A percentile compares a stretch with the other conserved stretches of the same genome.
Evolutionary conservation across 2,329 filamentous ascomycete species (phyloP).

Genomic region (Elsinoe necatrix): DNA sequence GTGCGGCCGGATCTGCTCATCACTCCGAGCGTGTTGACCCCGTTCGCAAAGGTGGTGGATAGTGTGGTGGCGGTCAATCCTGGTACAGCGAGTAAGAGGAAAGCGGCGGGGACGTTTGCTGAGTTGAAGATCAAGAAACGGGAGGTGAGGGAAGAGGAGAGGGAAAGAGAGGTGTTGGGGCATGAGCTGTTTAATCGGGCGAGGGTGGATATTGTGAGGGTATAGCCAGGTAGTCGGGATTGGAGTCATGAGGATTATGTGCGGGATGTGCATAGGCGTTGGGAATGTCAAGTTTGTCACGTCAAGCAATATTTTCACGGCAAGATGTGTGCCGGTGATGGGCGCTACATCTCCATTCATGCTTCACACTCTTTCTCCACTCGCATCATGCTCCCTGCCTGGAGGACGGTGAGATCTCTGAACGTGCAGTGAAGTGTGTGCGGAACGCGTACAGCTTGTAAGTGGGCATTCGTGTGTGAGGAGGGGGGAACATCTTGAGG

Average conservation of each 20-base stretch:
- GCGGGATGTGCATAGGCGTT: not conserved
- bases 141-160: conserved; percentile 49
- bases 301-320: not conserved
- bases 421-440: no score
- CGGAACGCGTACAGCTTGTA: no score
- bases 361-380: no score
- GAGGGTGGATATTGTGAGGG: conserved; percentile 77
- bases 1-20: conserved; percentile 78
- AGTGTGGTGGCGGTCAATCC: conserved; percentile 87
- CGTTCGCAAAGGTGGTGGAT: conserved; percentile 88
- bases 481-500: no score
- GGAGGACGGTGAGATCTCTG: no score
- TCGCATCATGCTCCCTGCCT: no score
- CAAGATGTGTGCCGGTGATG: no score
- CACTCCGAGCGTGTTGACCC: conserved; percentile 70
- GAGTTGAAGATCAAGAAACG: conserved; percentile 67
- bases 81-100: conserved; percentile 74
- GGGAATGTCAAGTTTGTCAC: not conserved
- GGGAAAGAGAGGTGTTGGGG: conserved; percentile 50
- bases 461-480: no score
- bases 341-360: no score
- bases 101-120: conserved; percentile 76
- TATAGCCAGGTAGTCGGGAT: conserved; percentile 40
- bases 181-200: conserved; percentile 76
- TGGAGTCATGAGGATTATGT: not conserved